phyloP scores from a whole-genome alignment of 495 filamentous ascomycete species.

The Tuber microsphaerosporum region DNA sequence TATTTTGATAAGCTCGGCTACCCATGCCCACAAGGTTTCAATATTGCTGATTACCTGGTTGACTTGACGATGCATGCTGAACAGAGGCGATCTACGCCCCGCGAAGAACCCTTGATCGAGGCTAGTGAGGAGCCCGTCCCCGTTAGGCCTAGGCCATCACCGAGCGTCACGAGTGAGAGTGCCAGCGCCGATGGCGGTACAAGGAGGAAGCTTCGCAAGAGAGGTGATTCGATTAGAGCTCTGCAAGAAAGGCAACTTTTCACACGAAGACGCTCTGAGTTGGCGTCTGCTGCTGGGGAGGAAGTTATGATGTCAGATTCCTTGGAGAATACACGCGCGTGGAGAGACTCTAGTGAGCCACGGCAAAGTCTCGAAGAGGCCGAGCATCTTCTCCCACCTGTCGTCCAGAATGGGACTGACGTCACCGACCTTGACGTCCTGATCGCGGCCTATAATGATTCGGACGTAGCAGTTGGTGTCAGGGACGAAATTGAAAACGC shows the following conservation, averaged over 20 bases:
- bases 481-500: constrained; percentile 73
- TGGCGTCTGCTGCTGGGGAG: constrained; percentile 54
- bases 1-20: constrained; percentile 92
- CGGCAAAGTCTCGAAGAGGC: constrained; percentile 59
- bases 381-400: constrained; percentile 67
- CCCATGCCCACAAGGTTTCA: constrained; percentile 89
- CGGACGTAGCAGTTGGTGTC: constrained; percentile 69
- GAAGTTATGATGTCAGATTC: constrained; percentile 54
- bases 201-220: constrained; percentile 33
- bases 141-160: constrained; percentile 3
- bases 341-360: constrained; percentile 49
- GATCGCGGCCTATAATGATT: constrained; percentile 64
- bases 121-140: constrained; percentile 20
- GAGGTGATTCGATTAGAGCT: constrained; percentile 37
- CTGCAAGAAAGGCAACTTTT: constrained; percentile 86
- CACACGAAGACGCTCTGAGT: constrained; percentile 60
- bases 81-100: constrained; percentile 25
- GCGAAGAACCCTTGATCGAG: constrained; percentile 22
- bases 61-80: constrained; percentile 93
- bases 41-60: constrained; percentile 95
- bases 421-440: constrained; percentile 74
- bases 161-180: constrained; percentile 13
- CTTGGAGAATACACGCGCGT: constrained; percentile 53
- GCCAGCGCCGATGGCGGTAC: constrained; percentile 6
- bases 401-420: constrained; percentile 52